Evolutionary conservation across 208 protist species (phyloP).

Genomic region (Lotmaria passim): DNA sequence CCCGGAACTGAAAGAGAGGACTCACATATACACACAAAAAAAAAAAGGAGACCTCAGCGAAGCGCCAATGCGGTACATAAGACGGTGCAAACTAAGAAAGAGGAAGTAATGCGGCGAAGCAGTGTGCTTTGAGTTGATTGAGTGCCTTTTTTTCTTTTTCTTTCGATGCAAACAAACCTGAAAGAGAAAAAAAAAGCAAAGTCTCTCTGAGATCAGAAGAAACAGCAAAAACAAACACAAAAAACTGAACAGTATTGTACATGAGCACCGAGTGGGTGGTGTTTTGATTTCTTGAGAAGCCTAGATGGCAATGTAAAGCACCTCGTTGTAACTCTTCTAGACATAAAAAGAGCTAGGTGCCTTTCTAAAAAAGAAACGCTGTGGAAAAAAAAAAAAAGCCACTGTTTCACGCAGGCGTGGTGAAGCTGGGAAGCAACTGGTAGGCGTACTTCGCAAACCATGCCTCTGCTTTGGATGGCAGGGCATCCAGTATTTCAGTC

Average conservation of each 20-base stretch:
- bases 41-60: no score
- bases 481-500: conserved; percentile 51
- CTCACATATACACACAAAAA: no score
- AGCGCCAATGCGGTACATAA: no score
- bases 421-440: conserved; percentile 27
- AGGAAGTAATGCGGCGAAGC: no score
- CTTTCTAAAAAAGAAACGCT: conserved; percentile 4
- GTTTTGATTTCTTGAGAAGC: no score
- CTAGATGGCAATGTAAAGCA: no score
- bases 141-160: no score
- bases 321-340: neutral
- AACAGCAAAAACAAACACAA: neutral
- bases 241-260: neutral
- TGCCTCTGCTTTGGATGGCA: conserved; percentile 74
- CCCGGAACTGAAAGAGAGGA: no score
- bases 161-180: neutral
- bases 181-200: neutral
- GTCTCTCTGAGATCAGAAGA: neutral
- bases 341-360: neutral
- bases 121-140: no score
- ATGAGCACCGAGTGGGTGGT: neutral
- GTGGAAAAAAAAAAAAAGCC: conserved; percentile 6
- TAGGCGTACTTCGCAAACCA: conserved; percentile 65
- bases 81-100: no score
- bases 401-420: neutral